phyloP scores from a whole-genome alignment of 2,329 filamentous ascomycete species.

The Plectosphaerella sp. region DNA sequence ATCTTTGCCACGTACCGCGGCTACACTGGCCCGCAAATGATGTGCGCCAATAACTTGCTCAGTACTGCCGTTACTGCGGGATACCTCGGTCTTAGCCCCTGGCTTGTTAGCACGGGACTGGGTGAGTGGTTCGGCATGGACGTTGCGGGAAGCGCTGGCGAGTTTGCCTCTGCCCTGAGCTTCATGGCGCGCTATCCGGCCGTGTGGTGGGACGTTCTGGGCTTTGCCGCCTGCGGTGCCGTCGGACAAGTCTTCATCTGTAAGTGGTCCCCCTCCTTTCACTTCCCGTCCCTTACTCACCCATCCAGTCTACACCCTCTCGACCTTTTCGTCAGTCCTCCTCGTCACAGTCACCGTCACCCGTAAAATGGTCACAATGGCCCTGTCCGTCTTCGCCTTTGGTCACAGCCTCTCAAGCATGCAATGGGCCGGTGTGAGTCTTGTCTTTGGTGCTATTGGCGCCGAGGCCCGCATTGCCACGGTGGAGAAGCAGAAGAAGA shows the following conservation, averaged over 20 bases:
- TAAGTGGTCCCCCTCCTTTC: conserved; percentile 29
- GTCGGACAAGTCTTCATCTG: conserved; percentile 96
- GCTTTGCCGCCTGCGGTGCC: conserved; percentile 85
- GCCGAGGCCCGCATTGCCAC: conserved; percentile 80
- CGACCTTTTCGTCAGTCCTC: conserved; percentile 85
- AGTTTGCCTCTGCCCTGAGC: conserved; percentile 71
- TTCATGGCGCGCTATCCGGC: conserved; percentile 78
- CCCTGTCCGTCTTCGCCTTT: conserved; percentile 90
- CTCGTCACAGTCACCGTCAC: conserved; percentile 97
- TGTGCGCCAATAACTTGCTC: conserved; percentile 95
- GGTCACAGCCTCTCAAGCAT: conserved; percentile 81
- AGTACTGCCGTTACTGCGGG: conserved; percentile 69
- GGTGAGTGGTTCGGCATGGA: conserved; percentile 65
- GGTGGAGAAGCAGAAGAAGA: conserved; percentile 79
- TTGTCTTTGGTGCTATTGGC: conserved; percentile 94
- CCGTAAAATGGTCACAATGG: conserved; percentile 99
- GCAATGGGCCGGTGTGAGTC: conserved; percentile 87
- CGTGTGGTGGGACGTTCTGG: conserved; percentile 83
- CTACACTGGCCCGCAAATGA: conserved; percentile 95
- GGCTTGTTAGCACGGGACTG: conserved; percentile 64
- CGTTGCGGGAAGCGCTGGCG: conserved; percentile 61
- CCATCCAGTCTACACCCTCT: conserved; percentile 73
- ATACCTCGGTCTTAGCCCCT: conserved; percentile 77
- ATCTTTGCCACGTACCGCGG: conserved; percentile 77
- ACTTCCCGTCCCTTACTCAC: neutral